Evolutionary conservation across 495 filamentous ascomycete genomes (phyloP).

Genomic region (Diplogelasinospora grovesii): DNA sequence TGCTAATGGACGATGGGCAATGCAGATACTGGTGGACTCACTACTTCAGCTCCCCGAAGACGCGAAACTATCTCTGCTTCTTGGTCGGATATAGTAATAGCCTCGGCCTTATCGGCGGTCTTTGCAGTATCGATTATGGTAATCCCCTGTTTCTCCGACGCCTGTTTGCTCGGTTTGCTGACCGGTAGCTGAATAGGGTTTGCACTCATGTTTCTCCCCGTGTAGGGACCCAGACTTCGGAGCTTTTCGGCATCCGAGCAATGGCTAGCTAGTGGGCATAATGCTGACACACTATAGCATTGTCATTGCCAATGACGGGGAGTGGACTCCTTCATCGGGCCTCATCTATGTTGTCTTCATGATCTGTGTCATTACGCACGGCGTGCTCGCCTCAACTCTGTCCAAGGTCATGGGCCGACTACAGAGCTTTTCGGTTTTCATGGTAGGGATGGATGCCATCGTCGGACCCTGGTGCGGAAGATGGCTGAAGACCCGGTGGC

Average conservation of each 20-base stretch:
- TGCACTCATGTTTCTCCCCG: constrained; percentile 35
- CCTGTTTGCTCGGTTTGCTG: too few relatives aligned
- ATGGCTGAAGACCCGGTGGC: not conserved
- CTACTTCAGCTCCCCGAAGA: constrained; percentile 54
- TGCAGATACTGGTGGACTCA: constrained; percentile 61
- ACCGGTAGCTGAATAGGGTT: too few relatives aligned
- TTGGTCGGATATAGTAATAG: constrained; percentile 69
- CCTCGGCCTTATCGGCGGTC: constrained; percentile 56
- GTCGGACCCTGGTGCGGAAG: not conserved
- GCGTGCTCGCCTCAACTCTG: constrained; percentile 48
- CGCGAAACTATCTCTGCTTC: constrained; percentile 58
- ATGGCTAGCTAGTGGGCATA: not conserved
- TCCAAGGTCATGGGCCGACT: constrained; percentile 59
- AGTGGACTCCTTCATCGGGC: constrained; percentile 54
- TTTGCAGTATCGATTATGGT: constrained; percentile 55
- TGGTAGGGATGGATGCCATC: constrained; percentile 10
- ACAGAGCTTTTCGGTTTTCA: constrained; percentile 55
- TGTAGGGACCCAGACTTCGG: constrained; percentile 24
- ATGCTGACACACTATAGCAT: constrained; percentile 24
- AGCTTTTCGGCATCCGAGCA: too few relatives aligned
- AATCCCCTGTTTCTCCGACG: too few relatives aligned
- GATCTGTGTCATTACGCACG: constrained; percentile 51
- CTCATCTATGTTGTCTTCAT: constrained; percentile 59
- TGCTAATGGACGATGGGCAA: not conserved
- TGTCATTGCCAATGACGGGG: constrained; percentile 57